Evolutionary conservation across 2,329 filamentous ascomycete genomes (phyloP), one percentile per base, ranked within the genome.

Genomic region (Albophoma yamanashiensis): DNA sequence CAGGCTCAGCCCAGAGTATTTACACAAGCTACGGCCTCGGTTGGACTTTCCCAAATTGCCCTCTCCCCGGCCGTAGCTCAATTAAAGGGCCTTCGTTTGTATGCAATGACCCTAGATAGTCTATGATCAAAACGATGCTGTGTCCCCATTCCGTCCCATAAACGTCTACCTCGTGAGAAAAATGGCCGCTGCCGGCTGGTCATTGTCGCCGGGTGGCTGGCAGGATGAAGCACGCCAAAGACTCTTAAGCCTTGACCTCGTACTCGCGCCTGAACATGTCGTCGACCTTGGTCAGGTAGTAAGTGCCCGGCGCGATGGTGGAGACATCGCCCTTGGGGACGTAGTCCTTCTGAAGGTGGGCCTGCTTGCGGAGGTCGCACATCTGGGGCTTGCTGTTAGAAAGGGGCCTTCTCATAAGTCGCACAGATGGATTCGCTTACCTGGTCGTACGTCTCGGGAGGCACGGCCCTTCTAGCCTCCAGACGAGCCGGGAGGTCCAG

Each of bases 261-360:
- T 94, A 94, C 72, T 83, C 83, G 69, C 90, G 85, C 79, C 89
- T 87, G 86, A 90, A 94, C 89, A 91, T 91, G 68, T 91, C 89
- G 70, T 94, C 89, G 56, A 94, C 83, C 73, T 87, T 86, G 70
- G 84, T 85, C 61, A 94, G 82, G 78, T 92, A 94, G 79, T 93
- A 94, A 27, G 86, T 85, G 61, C 85, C 87, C 62, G 82, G 76
- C 62, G 73, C 71, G 60, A 94, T 82, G 66, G 83, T 89, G 55
- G 89, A 87, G 36, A 80, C 70, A 58, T 85, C 85, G 61, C 90
- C 90, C 68, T 80, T 74, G 63, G 90, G 90, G 64, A 79, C 84
- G 77, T 84, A 94, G 78, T 85, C 78, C 80, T 92, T 93, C 80
- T 92, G 83, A 65, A 93, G 80, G 74, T 94, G 90, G 59, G 89